Conservation (phyloP, 306 rosid species). For the Parietaria judaica region DNA sequence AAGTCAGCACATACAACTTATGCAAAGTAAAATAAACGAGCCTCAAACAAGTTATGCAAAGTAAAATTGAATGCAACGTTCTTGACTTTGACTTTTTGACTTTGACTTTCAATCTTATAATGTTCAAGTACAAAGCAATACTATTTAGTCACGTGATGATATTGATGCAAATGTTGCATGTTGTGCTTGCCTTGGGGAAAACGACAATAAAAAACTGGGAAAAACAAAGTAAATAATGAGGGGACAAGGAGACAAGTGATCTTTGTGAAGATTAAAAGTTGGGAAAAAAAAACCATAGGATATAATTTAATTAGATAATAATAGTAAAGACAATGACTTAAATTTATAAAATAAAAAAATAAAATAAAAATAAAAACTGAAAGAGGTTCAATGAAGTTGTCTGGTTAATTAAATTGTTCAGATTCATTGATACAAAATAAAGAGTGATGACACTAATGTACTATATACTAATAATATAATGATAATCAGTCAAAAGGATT, state of each 20-base stretch:
- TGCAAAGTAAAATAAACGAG: neutral
- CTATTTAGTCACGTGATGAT: neutral
- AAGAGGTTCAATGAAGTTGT: slow-evolving; percentile 2
- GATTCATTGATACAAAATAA: neutral
- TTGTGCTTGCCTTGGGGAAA: neutral
- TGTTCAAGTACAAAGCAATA: neutral
- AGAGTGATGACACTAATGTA: slow-evolving; percentile 10
- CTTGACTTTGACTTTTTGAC: neutral
- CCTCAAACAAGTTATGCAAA: neutral
- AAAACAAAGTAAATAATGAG: neutral
- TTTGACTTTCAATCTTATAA: neutral
- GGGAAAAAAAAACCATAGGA: slow-evolving; percentile 3
- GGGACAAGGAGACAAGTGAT: slow-evolving; percentile 4
- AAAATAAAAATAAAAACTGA: neutral
- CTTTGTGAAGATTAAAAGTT: slow-evolving; percentile 6
- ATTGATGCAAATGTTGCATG: neutral
- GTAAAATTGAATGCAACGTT: neutral
- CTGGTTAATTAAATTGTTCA: neutral
- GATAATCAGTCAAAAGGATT: slow-evolving; percentile 16
- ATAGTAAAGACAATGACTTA: neutral
- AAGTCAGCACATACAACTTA: neutral
- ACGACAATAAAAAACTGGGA: neutral
- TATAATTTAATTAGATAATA: neutral
- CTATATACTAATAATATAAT: neutral
- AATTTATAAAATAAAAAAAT: neutral